A percentile compares a stretch with the other conserved stretches of the same genome.
Evolutionary conservation across 805 yeast species (phyloP).

Genomic region (Monosporozyma yasuniensis): DNA sequence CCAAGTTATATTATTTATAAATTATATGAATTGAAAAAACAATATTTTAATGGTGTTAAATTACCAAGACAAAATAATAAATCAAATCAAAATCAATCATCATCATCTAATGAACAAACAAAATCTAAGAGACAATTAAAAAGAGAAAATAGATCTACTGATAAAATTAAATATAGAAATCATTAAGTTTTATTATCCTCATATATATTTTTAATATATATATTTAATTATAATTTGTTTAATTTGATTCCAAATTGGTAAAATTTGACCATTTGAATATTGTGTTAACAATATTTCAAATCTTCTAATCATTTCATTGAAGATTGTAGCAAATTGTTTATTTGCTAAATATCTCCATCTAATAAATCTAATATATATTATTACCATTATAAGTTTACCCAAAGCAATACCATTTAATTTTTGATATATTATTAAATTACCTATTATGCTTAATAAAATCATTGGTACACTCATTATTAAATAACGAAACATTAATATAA

Average conservation of each 20-base stretch:
- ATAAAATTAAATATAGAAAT: constrained; percentile 31
- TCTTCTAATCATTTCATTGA: constrained; percentile 16
- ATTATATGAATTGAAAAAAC: constrained; percentile 22
- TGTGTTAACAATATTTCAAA: neutral
- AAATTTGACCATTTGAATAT: constrained; percentile 8
- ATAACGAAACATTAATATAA: constrained; percentile 34
- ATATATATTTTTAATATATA: neutral
- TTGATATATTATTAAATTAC: constrained; percentile 3
- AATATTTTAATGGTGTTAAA: constrained; percentile 4
- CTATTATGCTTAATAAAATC: constrained; percentile 31
- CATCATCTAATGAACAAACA: constrained; percentile 3
- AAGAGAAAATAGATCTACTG: constrained; percentile 33
- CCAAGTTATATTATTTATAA: constrained; percentile 40
- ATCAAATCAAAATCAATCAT: neutral
- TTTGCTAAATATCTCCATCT: constrained; percentile 54
- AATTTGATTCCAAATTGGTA: neutral
- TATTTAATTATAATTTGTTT: constrained; percentile 3
- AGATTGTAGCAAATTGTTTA: constrained; percentile 42
- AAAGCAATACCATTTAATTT: constrained; percentile 21
- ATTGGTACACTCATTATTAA: constrained; percentile 35
- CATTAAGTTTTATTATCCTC: constrained; percentile 2
- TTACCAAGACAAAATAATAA: neutral
- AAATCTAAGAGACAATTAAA: constrained; percentile 37
- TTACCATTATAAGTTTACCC: constrained; percentile 33
- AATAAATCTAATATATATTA: constrained; percentile 44